Evolutionary conservation across 176 grass and related monocot species (phyloP), one percentile per base, ranked within the genome.

Genomic region (Panicum miliaceum): DNA sequence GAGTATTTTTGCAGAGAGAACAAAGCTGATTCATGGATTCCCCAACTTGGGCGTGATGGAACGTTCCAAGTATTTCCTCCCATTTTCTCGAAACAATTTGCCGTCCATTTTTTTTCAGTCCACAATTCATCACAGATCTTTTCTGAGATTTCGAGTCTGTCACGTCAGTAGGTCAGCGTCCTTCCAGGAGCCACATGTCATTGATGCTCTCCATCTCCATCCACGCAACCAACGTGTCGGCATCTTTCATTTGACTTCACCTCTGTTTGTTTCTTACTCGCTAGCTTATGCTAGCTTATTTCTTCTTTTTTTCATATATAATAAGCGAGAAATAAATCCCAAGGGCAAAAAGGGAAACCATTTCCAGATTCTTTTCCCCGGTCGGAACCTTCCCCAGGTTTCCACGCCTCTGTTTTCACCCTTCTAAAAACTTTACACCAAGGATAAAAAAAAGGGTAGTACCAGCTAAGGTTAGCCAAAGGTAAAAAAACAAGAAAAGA

Each of bases 361-460:
- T 84, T 70, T 80, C 8, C 48, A 40, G 66, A 71, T 71, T 76
- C 10, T 38, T 38, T 48, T 41, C 36, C 18, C 38, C 6, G 43
- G 14, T 74, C 3, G 3, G 48, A 53, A 86, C 36, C 57, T 57
- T 57, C 68, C 8, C 41, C 23, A 57, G 20, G 78, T 73, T 78
- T 69, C 75, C 23, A 70, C 9, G 48, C 26, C 19, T 37, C 61
- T 56, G 59, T 73, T 62, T 16, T 81, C 15, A 67, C 76, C 40
- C 68, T 79, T 79, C 84, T 79, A 88, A 60, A 85, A 68, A 47
- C 82, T 92, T 88, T 79, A 85, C 86, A 85, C 69, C 78, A 56
- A 73, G 71, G 86, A 70, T 81, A 82, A 92, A 89, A 87, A 81
- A 82, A 88, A 35, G 67, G 86, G 68, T 77, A 59, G n/a, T 64